phyloP scores from a whole-genome alignment of 345 rosid species.

The Clarkia xantiana region DNA sequence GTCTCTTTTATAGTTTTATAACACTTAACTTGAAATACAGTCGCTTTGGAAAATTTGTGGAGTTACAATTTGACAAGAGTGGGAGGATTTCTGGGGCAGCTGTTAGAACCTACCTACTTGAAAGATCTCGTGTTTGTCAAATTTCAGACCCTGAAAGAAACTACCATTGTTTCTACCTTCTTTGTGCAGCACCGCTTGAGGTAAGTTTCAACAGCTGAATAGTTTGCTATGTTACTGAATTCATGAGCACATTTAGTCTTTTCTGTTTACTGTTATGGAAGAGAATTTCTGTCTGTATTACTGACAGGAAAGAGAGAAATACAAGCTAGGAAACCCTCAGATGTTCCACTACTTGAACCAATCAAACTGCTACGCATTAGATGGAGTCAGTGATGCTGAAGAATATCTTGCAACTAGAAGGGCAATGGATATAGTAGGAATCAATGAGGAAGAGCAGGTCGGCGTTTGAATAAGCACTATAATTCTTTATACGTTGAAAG shows the following conservation, averaged over 20 bases:
- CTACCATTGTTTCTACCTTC: slow-evolving; percentile 92
- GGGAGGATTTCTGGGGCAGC: slow-evolving; percentile 99
- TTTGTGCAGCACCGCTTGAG: slow-evolving; percentile 96
- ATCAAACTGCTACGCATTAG: slow-evolving; percentile 63
- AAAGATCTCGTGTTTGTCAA: slow-evolving; percentile 99
- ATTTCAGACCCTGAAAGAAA: slow-evolving; percentile 96
- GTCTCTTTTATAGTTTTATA: background rate
- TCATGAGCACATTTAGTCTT: background rate
- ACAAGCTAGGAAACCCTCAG: slow-evolving; percentile 56
- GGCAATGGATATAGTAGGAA: slow-evolving; percentile 98
- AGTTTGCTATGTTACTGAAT: background rate
- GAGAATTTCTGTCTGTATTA: background rate
- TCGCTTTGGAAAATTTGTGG: slow-evolving; percentile 99
- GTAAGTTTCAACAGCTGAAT: slow-evolving; percentile 22
- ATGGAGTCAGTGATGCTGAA: slow-evolving; percentile 76
- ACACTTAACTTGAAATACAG: slow-evolving; percentile 30
- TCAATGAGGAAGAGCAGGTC: slow-evolving; percentile 96
- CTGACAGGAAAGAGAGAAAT: slow-evolving; percentile 62
- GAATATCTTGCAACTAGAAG: slow-evolving; percentile 96
- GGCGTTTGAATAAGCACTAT: slow-evolving; percentile 14
- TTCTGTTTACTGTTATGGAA: background rate
- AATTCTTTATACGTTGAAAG: no score
- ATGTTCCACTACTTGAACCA: slow-evolving; percentile 85
- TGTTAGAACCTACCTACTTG: slow-evolving; percentile 85
- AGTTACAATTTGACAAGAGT: slow-evolving; percentile 92